Conservation (phyloP, 2,329 filamentous ascomycete genomes). For the Samsoniella hepiali region DNA sequence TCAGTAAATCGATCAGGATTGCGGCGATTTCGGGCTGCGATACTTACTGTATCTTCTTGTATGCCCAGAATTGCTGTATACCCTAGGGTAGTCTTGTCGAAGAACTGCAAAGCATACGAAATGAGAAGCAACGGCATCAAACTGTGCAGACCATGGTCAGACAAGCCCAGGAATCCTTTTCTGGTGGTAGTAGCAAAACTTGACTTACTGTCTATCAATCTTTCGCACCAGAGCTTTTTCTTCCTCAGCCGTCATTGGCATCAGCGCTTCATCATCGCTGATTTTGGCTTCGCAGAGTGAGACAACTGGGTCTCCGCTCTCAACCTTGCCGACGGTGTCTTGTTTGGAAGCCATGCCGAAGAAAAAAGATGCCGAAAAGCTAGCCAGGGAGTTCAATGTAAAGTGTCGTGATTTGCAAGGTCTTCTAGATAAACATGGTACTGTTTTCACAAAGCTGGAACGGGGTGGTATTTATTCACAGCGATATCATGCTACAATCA, state of each 20-base stretch:
- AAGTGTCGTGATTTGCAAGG: too few species aligned
- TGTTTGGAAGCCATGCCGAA: too few species aligned
- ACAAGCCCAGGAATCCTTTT: neutral
- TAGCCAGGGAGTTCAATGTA: too few species aligned
- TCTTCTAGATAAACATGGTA: too few species aligned
- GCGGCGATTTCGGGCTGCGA: neutral
- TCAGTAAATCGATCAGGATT: neutral
- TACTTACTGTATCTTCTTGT: constrained; percentile 13
- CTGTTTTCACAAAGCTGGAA: too few species aligned
- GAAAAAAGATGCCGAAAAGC: too few species aligned
- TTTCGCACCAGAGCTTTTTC: constrained; percentile 23
- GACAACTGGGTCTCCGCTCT: neutral
- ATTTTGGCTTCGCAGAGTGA: neutral
- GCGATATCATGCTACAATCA: too few species aligned
- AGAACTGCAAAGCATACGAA: constrained; percentile 17
- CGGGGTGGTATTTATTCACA: too few species aligned
- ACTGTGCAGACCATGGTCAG: neutral
- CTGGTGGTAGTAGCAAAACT: too few species aligned
- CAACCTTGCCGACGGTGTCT: neutral
- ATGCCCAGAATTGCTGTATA: constrained; percentile 17
- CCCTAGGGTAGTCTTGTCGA: constrained; percentile 16
- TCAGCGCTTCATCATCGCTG: constrained; percentile 9
- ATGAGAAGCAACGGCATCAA: constrained; percentile 18
- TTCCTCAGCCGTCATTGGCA: constrained; percentile 12
- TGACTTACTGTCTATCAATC: constrained; percentile 18